Base-by-base conservation (phyloP, 2,329 filamentous ascomycete species). In the Xylaria sp. region DNA sequence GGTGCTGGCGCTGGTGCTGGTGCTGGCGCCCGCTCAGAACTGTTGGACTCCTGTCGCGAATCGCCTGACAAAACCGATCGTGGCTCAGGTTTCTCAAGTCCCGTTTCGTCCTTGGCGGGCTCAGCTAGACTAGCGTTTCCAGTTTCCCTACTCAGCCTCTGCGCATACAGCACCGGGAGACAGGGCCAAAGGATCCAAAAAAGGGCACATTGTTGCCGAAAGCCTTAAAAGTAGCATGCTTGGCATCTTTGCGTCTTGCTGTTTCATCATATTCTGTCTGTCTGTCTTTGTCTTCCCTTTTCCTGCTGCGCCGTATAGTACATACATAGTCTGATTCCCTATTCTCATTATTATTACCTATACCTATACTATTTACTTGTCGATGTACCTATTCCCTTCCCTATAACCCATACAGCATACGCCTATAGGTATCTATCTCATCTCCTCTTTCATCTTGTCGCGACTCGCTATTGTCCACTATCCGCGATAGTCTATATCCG, bases 71-170 rank as follows among this genome's bases (percentile, higher is more conserved):
- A 68, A 63, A 61, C 67, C 42, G 54, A 61, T 60, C 19, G 72
- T 71, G 71, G 73, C 73, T 71, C 65, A 70, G 72, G 70, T 73
- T 47, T 50, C 69, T 68, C 61, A 64, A 45, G 4, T 57, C 61
- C 39, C 48, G 34, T 61, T 21, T 50, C 55, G 54, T 57, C 30
- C 19, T 30, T 39, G 30, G 55, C 34, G 34, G 34, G 34, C 47
- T 50, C 47, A 50, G 47, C 55, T 54, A 39, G 56, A 17, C 55
- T 54, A 50, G 56, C 14, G 63, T 60, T 65, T 64, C 65, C 36
- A 21, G 21, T 24, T 48, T 24, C 34, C 34, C 39, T 42, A 24
- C 47, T 48, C 47, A 21, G 47, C 17, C 47, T 48, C 47, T 21
- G 47, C 47, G 24, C 24, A 27, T 27, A 27, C 24, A 27, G 24